A percentile compares a stretch with the other conserved stretches of the same genome.
Conservation (phyloP, 2,329 filamentous ascomycete genomes). For the Monosporascus sp. region DNA sequence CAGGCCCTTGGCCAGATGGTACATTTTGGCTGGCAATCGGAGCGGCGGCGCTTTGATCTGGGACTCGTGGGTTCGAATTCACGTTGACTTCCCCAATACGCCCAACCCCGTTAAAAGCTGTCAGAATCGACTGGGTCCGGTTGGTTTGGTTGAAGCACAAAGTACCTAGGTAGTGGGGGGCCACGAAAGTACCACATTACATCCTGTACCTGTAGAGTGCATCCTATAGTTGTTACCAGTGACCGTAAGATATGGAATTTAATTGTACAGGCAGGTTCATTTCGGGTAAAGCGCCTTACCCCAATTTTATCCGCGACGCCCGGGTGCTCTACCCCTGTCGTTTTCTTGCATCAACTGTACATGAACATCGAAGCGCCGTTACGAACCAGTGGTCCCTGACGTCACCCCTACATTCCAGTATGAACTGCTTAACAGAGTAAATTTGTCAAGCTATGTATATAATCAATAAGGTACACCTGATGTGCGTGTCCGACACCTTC, state of each 20-base stretch:
- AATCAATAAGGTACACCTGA: no score
- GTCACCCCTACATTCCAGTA: background rate
- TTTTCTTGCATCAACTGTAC: background rate
- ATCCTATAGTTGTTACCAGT: no score
- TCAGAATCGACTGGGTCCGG: no score
- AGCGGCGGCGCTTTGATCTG: background rate
- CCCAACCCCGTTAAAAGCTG: no score
- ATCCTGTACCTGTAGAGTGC: background rate
- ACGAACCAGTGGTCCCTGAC: background rate
- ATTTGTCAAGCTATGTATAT: no score
- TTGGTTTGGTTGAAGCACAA: background rate
- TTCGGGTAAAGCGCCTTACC: no score
- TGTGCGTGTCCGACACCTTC: no score
- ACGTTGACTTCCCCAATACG: background rate
- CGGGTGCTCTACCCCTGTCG: background rate
- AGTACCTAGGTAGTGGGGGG: background rate
- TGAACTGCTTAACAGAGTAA: no score
- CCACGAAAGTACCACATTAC: background rate
- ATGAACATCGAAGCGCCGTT: no score
- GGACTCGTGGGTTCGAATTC: background rate
- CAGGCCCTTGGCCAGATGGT: conserved; percentile 90
- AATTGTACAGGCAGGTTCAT: no score
- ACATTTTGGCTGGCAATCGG: conserved; percentile 54
- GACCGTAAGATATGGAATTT: no score
- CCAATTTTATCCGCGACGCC: background rate